Conservation (phyloP, 73 alveolate species). For the Stentor roeselii region DNA sequence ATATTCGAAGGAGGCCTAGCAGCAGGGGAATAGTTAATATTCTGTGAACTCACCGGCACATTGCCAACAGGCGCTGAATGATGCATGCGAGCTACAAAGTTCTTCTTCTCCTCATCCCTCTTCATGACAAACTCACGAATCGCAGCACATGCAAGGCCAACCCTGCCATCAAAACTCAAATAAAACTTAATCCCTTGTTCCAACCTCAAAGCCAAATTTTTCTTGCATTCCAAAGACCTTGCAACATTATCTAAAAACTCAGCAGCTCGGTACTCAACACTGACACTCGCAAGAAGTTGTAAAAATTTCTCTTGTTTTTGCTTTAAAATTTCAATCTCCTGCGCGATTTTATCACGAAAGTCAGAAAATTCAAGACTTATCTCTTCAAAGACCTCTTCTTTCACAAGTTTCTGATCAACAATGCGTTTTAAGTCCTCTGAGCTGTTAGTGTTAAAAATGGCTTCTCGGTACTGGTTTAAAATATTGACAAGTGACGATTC, state of each 20-base stretch:
- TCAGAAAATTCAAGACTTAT: neutral
- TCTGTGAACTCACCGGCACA: too few relatives aligned
- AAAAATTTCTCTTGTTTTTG: neutral
- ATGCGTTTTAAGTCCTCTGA: neutral
- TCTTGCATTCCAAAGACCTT: neutral
- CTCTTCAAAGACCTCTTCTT: neutral
- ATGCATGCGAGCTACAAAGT: too few relatives aligned
- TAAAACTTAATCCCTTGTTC: neutral
- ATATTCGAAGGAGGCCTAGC: too few relatives aligned
- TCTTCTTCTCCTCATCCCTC: too few relatives aligned
- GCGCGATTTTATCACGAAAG: neutral
- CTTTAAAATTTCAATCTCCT: neutral
- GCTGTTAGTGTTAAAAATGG: neutral
- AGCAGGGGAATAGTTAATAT: too few relatives aligned
- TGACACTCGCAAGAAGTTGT: neutral
- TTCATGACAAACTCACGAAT: too few relatives aligned
- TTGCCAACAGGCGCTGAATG: too few relatives aligned
- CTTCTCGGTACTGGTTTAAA: neutral
- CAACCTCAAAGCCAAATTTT: neutral
- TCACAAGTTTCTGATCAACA: neutral
- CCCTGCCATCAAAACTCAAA: too few relatives aligned
- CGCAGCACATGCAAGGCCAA: too few relatives aligned
- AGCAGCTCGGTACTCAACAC: neutral
- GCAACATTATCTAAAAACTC: too few relatives aligned
- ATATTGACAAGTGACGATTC: neutral